phyloP scores from a whole-genome alignment of 257 asterid genomes.

The Anisodus tanguticus region DNA sequence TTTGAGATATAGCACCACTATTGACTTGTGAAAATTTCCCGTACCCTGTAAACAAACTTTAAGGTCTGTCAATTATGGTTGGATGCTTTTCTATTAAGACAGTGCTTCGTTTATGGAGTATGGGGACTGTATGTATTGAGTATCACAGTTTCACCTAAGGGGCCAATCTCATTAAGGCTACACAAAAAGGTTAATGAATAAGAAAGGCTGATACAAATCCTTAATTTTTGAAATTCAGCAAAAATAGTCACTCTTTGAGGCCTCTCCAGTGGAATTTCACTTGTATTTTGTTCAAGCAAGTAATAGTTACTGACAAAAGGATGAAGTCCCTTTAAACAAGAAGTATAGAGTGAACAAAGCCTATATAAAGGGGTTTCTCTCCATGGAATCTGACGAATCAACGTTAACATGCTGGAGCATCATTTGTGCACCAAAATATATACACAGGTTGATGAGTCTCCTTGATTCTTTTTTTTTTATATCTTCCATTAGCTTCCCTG shows the following conservation, averaged over 20 bases:
- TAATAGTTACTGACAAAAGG: background rate
- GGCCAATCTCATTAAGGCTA: background rate
- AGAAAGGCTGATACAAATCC: background rate
- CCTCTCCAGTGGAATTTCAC: background rate
- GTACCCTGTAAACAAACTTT: background rate
- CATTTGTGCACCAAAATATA: background rate
- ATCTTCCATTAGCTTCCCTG: conserved; percentile 20
- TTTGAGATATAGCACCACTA: background rate
- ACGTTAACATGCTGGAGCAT: background rate
- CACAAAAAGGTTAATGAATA: conserved; percentile 14
- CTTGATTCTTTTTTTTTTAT: background rate
- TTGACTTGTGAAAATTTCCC: background rate
- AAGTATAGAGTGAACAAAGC: background rate
- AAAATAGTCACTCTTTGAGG: background rate
- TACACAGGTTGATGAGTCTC: background rate
- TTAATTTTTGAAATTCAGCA: conserved; percentile 8
- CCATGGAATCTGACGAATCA: conserved; percentile 8
- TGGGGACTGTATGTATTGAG: background rate
- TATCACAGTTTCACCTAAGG: background rate
- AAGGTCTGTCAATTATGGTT: conserved; percentile 14
- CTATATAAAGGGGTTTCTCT: conserved; percentile 21
- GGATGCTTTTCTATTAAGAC: conserved; percentile 7
- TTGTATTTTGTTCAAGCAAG: background rate
- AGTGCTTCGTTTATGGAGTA: background rate
- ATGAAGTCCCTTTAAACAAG: background rate